phyloP scores from a whole-genome alignment of 768 basidiomycete species.

The Collybiopsis confluens region DNA sequence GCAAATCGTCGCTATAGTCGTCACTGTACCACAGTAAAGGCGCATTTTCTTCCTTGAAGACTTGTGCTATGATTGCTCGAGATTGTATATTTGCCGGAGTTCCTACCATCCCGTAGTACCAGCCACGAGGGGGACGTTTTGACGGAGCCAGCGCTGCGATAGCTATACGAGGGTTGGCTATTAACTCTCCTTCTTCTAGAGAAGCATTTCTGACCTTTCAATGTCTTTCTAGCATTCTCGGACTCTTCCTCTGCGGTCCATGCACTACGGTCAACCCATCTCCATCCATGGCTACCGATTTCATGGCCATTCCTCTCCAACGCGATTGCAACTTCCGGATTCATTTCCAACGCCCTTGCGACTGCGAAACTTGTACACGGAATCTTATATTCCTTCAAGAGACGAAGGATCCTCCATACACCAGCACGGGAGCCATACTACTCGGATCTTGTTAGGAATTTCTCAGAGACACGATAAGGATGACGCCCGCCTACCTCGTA shows the following conservation, averaged over 20 bases:
- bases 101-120: constrained; percentile 10
- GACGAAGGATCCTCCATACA: constrained; percentile 10
- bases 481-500: neutral
- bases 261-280: constrained; percentile 8
- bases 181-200: neutral
- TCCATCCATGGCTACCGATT: constrained; percentile 11
- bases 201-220: neutral
- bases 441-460: no score
- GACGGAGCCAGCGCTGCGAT: constrained; percentile 1
- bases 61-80: constrained; percentile 9
- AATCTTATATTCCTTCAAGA: constrained; percentile 9
- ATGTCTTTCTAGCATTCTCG: constrained; percentile 6
- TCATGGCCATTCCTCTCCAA: constrained; percentile 9
- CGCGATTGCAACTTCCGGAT: constrained; percentile 6
- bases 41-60: constrained; percentile 5
- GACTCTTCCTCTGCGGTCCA: constrained; percentile 6
- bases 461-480: neutral
- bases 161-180: neutral
- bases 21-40: constrained; percentile 10
- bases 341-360: constrained; percentile 9
- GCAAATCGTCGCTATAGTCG: constrained; percentile 11
- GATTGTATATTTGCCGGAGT: neutral
- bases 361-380: constrained; percentile 9
- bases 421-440: constrained; percentile 12
- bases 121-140: constrained; percentile 6